A percentile compares a stretch with the other conserved stretches of the same genome.
Conservation (phyloP, 108 stramenopile species). For the Licmophora abbreviata region DNA sequence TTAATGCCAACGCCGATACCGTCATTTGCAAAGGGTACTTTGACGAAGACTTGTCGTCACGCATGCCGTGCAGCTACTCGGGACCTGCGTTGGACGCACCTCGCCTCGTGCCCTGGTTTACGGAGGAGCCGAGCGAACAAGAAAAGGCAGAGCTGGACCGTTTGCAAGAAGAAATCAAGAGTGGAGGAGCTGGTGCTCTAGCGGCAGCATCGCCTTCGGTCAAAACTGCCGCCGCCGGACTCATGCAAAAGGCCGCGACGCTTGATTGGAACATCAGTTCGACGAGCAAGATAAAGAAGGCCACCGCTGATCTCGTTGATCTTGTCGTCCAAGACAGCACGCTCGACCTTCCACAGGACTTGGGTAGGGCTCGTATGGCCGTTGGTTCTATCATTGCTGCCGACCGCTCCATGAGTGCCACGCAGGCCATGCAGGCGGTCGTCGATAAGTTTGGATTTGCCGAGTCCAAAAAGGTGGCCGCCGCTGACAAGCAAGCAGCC, state of each 20-base stretch:
- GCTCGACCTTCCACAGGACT: conserved; percentile 58
- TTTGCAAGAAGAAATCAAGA: conserved; percentile 20
- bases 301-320: conserved; percentile 28
- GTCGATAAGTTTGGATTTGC: conserved; percentile 58
- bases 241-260: conserved; percentile 24
- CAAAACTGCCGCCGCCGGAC: conserved; percentile 17
- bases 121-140: conserved; percentile 47
- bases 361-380: conserved; percentile 32
- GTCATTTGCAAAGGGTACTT: conserved; percentile 51
- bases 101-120: conserved; percentile 23
- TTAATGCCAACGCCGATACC: conserved; percentile 31
- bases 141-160: conserved; percentile 59
- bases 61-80: conserved; percentile 13
- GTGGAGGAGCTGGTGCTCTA: conserved; percentile 11
- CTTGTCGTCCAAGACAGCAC: conserved; percentile 19
- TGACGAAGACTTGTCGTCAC: conserved; percentile 41
- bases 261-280: conserved; percentile 26
- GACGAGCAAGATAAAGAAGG: conserved; percentile 5
- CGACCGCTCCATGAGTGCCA: conserved; percentile 25
- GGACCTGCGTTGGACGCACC: conserved; percentile 2
- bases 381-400: conserved; percentile 40
- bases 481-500: conserved; percentile 30
- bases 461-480: conserved; percentile 31
- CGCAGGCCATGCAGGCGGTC: conserved; percentile 37
- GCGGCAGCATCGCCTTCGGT: not conserved